A percentile compares a stretch with the other conserved stretches of the same genome.
These are phyloP conservation scores for Starmerella floricola DNA, from an alignment of 805 yeast species.

Conservation along the genomic window DNA sequence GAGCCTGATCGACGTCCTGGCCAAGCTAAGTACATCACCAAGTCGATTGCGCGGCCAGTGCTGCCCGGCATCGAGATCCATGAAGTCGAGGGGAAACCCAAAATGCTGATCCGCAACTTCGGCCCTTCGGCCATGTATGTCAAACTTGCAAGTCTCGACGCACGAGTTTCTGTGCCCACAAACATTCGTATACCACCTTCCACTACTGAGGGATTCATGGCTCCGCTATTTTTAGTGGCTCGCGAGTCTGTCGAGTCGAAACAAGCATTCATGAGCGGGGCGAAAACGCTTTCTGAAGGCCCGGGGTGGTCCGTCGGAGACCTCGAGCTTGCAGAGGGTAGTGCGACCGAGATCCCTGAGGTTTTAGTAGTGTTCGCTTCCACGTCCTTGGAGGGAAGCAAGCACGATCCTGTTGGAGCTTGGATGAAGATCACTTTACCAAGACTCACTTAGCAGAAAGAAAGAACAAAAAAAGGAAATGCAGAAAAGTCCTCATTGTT, in stretches of 20 bases:
- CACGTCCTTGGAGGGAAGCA: not conserved
- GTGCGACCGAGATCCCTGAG: not conserved
- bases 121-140: slow-evolving; percentile 8
- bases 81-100: not conserved
- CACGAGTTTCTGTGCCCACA: slow-evolving; percentile 9
- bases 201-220: slow-evolving; percentile 17
- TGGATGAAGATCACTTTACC: not conserved
- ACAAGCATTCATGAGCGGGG: slow-evolving; percentile 24
- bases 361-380: not conserved
- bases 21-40: slow-evolving; percentile 17
- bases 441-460: too few species aligned
- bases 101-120: slow-evolving; percentile 22
- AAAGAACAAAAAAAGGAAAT: too few species aligned
- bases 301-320: slow-evolving; percentile 24
- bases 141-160: slow-evolving; percentile 14
- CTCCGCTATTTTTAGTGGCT: slow-evolving; percentile 21
- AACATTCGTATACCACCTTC: slow-evolving; percentile 21
- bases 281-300: slow-evolving; percentile 16
- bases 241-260: slow-evolving; percentile 24
- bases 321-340: slow-evolving; percentile 3
- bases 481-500: too few species aligned
- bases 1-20: slow-evolving; percentile 26
- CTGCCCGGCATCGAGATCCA: slow-evolving; percentile 21
- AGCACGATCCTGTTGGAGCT: not conserved
- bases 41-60: slow-evolving; percentile 22